Evolutionary conservation across 768 basidiomycete genomes (phyloP), one percentile per base, ranked within the genome.

Genomic region (Russula sp.): DNA sequence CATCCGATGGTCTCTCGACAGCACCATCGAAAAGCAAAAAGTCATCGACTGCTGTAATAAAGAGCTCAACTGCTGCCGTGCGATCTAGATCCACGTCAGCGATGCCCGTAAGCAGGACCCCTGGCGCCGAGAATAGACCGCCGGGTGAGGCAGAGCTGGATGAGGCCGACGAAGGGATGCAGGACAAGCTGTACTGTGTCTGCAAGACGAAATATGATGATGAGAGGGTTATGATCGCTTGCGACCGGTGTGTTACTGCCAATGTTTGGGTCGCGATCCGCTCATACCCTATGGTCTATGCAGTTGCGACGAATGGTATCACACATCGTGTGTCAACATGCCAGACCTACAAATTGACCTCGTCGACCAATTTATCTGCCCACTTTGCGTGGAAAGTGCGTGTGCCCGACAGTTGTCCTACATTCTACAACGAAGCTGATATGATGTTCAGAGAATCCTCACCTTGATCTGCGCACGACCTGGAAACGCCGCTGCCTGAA

Each of bases 281-380:
- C 38, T 57, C 18, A 54, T 54, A 34, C 38, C 6, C 52, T 60
- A 20, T 53, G 55, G 20, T 22, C 46, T 34, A 3, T 49, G 20
- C 62, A 94, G 93, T 32, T 96, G 94, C 74, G 94, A 95, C 71
- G 90, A 94, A 66, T 97, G 94, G 94, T 96, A 92, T 73, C 94
- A 97, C 72, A 89, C 90, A 0, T 81, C 84, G 54, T 97, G 94
- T 69, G 86, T 95, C 30, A 77, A 83, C 48, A 89, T 95, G 81
- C 83, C 85, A 28, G 92, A 95, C 65, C 78, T 85, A 8, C 85
- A 88, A 69, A 84, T 93, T 40, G 91, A 94, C 69, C 84, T 97
- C 18, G 89, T 97, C 38, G 94, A 96, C 77, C 89, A 90, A 73
- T 96, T 96, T 75, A 85, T 93, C 58, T 97, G 94, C 74, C 92